Conservation (phyloP, 305 asterid genomes). For the Solanum hybrid region DNA sequence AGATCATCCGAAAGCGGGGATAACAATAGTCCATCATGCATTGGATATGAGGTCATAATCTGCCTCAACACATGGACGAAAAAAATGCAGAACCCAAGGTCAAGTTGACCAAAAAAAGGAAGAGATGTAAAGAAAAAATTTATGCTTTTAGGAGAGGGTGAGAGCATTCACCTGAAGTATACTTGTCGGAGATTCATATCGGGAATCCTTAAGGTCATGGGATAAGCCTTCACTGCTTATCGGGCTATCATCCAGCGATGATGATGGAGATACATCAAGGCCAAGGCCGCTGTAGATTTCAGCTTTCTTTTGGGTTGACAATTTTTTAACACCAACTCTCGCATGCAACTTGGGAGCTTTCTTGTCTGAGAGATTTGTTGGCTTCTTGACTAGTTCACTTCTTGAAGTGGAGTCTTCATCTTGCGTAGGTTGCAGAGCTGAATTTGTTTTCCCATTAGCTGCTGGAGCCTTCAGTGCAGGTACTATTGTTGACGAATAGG, state of each 20-base stretch:
- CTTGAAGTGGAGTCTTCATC: constrained; percentile 42
- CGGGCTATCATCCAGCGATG: constrained; percentile 75
- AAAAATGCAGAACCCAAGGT: not conserved
- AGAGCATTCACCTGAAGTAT: constrained; percentile 68
- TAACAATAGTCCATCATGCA: constrained; percentile 32
- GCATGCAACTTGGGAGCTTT: constrained; percentile 69
- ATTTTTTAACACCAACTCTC: constrained; percentile 65
- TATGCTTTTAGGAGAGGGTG: not conserved
- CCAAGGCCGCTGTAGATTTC: constrained; percentile 94
- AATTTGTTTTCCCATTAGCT: constrained; percentile 28
- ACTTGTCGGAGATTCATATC: constrained; percentile 74
- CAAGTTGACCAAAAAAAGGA: constrained; percentile 1
- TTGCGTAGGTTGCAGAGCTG: constrained; percentile 22
- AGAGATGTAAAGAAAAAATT: not conserved
- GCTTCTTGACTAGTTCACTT: constrained; percentile 31
- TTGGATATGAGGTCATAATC: constrained; percentile 72
- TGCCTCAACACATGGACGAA: constrained; percentile 26
- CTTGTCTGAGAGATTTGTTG: constrained; percentile 45
- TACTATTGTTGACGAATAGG: not conserved
- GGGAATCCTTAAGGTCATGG: constrained; percentile 32
- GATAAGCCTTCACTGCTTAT: constrained; percentile 38
- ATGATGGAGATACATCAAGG: constrained; percentile 79
- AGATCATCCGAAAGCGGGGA: constrained; percentile 82
- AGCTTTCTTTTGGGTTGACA: constrained; percentile 63
- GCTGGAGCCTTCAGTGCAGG: constrained; percentile 6